Conservation (phyloP, 1,284 basidiomycete species). For the Ganoderma lucidum region DNA sequence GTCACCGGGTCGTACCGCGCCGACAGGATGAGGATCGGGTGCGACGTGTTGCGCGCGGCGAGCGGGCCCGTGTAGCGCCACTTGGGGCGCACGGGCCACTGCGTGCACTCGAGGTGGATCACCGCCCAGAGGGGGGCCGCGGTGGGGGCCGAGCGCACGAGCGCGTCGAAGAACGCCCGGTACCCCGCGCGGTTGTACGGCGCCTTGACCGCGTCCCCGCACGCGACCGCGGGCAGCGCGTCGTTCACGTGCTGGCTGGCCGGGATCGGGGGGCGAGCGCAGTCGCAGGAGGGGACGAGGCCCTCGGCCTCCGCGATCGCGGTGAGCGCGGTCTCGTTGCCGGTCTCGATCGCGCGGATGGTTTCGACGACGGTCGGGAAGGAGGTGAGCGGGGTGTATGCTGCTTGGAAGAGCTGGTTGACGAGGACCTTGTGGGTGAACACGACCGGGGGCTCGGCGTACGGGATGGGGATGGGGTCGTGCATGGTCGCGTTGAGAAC, state of each 20-base stretch:
- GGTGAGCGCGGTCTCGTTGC: slow-evolving; percentile 44
- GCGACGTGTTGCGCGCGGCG: slow-evolving; percentile 35
- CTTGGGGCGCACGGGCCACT: slow-evolving; percentile 27
- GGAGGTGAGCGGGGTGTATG: slow-evolving; percentile 46
- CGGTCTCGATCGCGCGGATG: slow-evolving; percentile 47
- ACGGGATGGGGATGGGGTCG: slow-evolving; percentile 36
- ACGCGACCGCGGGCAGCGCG: slow-evolving; percentile 43
- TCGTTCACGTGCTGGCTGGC: slow-evolving; percentile 37
- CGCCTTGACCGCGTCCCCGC: slow-evolving; percentile 49
- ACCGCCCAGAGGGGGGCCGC: slow-evolving; percentile 28
- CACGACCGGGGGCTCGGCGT: slow-evolving; percentile 28
- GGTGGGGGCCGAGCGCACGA: slow-evolving; percentile 42
- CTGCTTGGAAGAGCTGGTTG: slow-evolving; percentile 42
- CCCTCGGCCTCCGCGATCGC: slow-evolving; percentile 31
- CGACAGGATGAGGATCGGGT: slow-evolving; percentile 34
- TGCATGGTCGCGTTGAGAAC: slow-evolving; percentile 40
- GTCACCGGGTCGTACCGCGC: slow-evolving; percentile 32
- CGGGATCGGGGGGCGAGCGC: slow-evolving; percentile 40
- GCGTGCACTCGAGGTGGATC: slow-evolving; percentile 24
- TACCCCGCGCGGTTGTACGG: slow-evolving; percentile 29
- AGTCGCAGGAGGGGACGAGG: slow-evolving; percentile 26
- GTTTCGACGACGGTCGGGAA: slow-evolving; percentile 44
- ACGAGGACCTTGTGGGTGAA: slow-evolving; percentile 31
- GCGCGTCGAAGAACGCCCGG: slow-evolving; percentile 40
- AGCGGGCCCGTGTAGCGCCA: slow-evolving; percentile 33